Base-by-base conservation (phyloP, 176 grass and related monocot species). In the Triticum aestivum region DNA sequence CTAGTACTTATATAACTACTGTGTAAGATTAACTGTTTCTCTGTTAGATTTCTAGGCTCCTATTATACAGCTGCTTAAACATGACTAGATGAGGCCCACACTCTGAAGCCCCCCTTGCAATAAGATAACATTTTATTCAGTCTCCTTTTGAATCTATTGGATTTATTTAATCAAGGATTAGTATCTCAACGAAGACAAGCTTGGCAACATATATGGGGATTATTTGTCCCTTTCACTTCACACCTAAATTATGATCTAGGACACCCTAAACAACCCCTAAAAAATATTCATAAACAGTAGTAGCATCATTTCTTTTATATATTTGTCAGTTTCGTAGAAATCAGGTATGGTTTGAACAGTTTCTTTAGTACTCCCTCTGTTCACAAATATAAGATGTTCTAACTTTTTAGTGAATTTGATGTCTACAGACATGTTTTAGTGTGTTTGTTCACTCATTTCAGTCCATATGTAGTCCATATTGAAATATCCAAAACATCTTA, bases 11-110 rank as follows among this genome's bases (percentile, higher is more conserved):
- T 87, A 59, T 39, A 82, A 67, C 39, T 62, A 27, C 69, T 74
- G 27, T 56, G 78, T 71, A 21, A 49, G 63, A 51, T 10, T 56
- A 52, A 84, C 51, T 29, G n/a, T 17, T 42, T 71, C 37, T 69
- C 5, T 56, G 17, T 81, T 72, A 68, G 26, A 82, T 78, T 30
- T 30, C 24, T 56, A 44, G 15, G 37, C 63, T 38, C 15, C 21
- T 61, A 59, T 2, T 45, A 41, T 52, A 6, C 20, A 76, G 62
- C 69, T 69, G 82, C 83, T 47, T 29, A 81, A 89, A 89, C 82
- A 81, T 20, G 83, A 82, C 88, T 49, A 62, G 27, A 71, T 12
- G 29, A 79, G 73, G 62, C 20, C 4, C 71, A 15, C 49, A 15
- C 30, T 82, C 29, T 77, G 83, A 30, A 62, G 12, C 15, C 2